A percentile compares a stretch with the other conserved stretches of the same genome.
Conservation (phyloP, 192 early-diverging fungal genomes). For the Cetraspora pellucida region DNA sequence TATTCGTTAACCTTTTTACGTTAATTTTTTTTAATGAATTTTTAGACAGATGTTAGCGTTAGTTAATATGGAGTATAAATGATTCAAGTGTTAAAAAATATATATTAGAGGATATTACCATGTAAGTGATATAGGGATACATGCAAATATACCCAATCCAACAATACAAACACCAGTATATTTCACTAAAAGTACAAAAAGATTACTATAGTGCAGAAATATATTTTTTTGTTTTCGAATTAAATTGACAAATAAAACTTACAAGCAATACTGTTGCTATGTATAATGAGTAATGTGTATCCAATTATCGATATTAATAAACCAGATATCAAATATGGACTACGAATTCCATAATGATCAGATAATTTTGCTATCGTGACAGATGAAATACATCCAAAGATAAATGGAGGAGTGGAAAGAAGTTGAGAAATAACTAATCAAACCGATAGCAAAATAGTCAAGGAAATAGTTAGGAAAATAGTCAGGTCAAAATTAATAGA, state of each 20-base stretch:
- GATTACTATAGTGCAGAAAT: not conserved
- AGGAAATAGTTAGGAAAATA: no score
- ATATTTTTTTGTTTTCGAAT: not conserved
- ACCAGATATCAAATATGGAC: not conserved
- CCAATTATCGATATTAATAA: not conserved
- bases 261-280: not conserved
- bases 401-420: constrained; percentile 38
- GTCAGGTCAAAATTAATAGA: no score
- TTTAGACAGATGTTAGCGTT: constrained; percentile 31
- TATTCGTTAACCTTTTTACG: constrained; percentile 68
- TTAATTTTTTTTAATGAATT: constrained; percentile 52
- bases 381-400: constrained; percentile 32
- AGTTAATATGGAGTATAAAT: constrained; percentile 25
- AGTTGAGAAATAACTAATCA: constrained; percentile 17
- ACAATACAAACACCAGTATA: not conserved
- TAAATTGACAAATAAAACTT: not conserved
- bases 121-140: constrained; percentile 40
- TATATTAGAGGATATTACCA: constrained; percentile 47
- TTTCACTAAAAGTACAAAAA: constrained; percentile 10
- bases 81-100: constrained; percentile 45
- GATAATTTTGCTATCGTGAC: constrained; percentile 6
- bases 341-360: not conserved
- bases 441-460: not conserved
- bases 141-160: not conserved
- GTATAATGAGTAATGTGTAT: constrained; percentile 5